Evolutionary conservation across 1,139 yeast species (phyloP).

Genomic region (Martiniozyma asiatica): DNA sequence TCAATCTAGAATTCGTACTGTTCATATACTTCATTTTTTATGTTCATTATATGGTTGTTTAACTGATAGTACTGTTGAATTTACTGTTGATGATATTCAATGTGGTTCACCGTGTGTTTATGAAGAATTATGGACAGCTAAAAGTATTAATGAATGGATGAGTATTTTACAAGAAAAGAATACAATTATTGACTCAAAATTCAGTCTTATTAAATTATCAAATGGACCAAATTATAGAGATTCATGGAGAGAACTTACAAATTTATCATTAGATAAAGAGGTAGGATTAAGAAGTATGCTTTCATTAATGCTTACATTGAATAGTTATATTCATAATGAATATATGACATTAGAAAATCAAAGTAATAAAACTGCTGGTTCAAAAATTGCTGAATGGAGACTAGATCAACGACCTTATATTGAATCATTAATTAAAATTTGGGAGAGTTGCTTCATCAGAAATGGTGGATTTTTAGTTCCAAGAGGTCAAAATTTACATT

Average conservation of each 20-base stretch:
- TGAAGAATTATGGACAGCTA: constrained; percentile 62
- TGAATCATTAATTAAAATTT: constrained; percentile 41
- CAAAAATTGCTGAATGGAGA: constrained; percentile 44
- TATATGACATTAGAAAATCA: constrained; percentile 24
- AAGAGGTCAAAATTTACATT: constrained; percentile 36
- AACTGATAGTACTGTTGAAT: constrained; percentile 48
- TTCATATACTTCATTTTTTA: constrained; percentile 66
- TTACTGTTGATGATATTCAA: constrained; percentile 45
- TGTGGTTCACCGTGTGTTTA: constrained; percentile 67
- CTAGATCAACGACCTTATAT: constrained; percentile 45
- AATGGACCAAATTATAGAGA: constrained; percentile 44
- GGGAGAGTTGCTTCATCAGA: constrained; percentile 52
- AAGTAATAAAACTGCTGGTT: constrained; percentile 19
- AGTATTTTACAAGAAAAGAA: constrained; percentile 23
- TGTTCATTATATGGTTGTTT: constrained; percentile 61
- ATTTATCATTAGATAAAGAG: constrained; percentile 29
- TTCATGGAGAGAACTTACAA: constrained; percentile 36
- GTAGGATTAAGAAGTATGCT: constrained; percentile 48
- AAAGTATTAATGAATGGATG: constrained; percentile 48
- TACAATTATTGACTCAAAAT: constrained; percentile 33
- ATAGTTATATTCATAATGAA: constrained; percentile 53
- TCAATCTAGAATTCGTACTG: constrained; percentile 77
- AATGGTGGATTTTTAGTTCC: constrained; percentile 52
- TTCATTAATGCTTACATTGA: constrained; percentile 58
- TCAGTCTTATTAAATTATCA: constrained; percentile 40